These are phyloP conservation scores for Penicillium salamii DNA, from an alignment of 495 filamentous ascomycete genomes.

Conservation along the genomic window DNA sequence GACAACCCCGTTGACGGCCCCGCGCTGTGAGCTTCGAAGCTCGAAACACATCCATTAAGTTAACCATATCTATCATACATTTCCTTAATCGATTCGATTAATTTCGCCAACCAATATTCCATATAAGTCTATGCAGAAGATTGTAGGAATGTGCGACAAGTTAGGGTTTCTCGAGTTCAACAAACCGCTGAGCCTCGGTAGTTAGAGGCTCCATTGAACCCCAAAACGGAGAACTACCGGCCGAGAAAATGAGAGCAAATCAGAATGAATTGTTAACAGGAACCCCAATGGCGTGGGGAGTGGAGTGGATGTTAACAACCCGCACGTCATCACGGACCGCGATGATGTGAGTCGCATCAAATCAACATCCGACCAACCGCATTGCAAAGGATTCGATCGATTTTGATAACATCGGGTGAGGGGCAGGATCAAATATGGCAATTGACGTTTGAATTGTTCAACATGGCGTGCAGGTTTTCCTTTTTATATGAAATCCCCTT, in stretches of 20 bases:
- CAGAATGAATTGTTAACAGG: too few relatives aligned
- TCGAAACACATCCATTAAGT: too few relatives aligned
- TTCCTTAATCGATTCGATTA: too few relatives aligned
- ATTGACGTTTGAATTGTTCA: constrained; percentile 19
- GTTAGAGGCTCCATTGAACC: background rate
- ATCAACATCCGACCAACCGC: constrained; percentile 4
- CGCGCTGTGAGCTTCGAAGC: too few relatives aligned
- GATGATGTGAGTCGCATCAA: constrained; percentile 23
- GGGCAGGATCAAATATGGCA: background rate
- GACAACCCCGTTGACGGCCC: too few relatives aligned
- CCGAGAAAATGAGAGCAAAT: constrained; percentile 2
- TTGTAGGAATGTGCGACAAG: too few relatives aligned
- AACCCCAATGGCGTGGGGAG: constrained; percentile 18
- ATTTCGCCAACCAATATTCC: too few relatives aligned
- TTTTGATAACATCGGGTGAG: background rate
- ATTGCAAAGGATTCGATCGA: background rate
- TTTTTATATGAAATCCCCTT: background rate
- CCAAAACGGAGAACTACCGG: background rate
- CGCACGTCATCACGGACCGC: constrained; percentile 16
- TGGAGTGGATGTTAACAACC: constrained; percentile 26
- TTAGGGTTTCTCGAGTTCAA: too few relatives aligned
- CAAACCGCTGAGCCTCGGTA: too few relatives aligned
- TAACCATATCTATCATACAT: too few relatives aligned
- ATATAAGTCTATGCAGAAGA: too few relatives aligned
- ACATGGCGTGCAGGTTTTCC: constrained; percentile 20